Conservation (phyloP, 2,329 filamentous ascomycete genomes). For the Arthrinium puccinioides region DNA sequence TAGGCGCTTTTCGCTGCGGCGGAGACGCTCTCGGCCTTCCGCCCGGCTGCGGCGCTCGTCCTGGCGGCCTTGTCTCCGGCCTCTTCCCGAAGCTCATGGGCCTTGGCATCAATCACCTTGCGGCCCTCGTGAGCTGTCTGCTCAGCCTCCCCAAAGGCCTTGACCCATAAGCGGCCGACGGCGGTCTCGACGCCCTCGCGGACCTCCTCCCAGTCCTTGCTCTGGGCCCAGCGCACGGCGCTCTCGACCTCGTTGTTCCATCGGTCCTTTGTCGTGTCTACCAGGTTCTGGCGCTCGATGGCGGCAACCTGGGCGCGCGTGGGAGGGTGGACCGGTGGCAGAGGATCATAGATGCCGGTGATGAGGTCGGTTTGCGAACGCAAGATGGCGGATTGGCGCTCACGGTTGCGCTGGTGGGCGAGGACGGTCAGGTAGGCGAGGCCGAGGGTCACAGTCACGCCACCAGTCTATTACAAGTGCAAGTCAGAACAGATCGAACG, state of each 20-base stretch:
- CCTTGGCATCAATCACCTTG: conserved; percentile 4
- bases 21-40: conserved; percentile 18
- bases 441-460: conserved; percentile 67
- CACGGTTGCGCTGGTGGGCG: conserved; percentile 62
- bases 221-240: conserved; percentile 59
- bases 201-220: conserved; percentile 56
- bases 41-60: conserved; percentile 17
- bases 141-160: conserved; percentile 26
- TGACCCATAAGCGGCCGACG: conserved; percentile 36
- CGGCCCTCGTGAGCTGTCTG: conserved; percentile 15
- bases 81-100: conserved; percentile 17
- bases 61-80: conserved; percentile 22
- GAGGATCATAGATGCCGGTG: conserved; percentile 41
- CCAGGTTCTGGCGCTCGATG: conserved; percentile 45
- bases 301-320: conserved; percentile 43
- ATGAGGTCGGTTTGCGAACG: conserved; percentile 50
- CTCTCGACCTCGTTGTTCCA: conserved; percentile 71
- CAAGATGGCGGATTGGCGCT: conserved; percentile 47
- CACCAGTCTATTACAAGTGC: conserved; percentile 52
- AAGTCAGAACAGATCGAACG: neutral
- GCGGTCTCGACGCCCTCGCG: conserved; percentile 50
- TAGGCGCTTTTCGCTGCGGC: conserved; percentile 22
- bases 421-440: conserved; percentile 65
- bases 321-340: conserved; percentile 37
- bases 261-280: conserved; percentile 64